Evolutionary conservation across 2,329 filamentous ascomycete genomes (phyloP).

Genomic region (Fusarium multiceps): DNA sequence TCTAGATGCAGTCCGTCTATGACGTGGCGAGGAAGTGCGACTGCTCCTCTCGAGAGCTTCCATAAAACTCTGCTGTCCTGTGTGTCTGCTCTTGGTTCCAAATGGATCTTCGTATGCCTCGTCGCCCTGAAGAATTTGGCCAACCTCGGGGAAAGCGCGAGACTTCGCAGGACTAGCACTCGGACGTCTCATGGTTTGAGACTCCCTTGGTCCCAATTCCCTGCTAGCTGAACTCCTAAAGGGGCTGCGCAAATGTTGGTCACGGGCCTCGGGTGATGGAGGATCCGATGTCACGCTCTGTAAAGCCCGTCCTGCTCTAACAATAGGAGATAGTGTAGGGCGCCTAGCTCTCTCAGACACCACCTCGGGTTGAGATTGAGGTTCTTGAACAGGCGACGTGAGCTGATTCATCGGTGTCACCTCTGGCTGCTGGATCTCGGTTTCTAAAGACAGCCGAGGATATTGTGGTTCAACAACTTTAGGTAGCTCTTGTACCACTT

Average conservation of each 20-base stretch:
- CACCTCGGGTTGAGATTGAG: constrained; percentile 48
- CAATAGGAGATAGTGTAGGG: constrained; percentile 66
- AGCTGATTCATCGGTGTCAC: constrained; percentile 53
- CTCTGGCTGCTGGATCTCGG: constrained; percentile 39
- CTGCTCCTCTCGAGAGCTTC: constrained; percentile 47
- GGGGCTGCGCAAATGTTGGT: constrained; percentile 65
- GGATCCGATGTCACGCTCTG: constrained; percentile 70
- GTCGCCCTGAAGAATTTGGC: constrained; percentile 22
- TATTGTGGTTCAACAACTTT: constrained; percentile 21
- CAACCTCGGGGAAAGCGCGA: constrained; percentile 21
- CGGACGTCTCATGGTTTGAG: constrained; percentile 38
- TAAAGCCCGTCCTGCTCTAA: constrained; percentile 66
- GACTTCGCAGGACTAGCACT: constrained; percentile 49
- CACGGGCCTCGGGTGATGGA: constrained; percentile 64
- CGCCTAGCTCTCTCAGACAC: constrained; percentile 50
- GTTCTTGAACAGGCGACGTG: constrained; percentile 53
- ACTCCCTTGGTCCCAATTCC: constrained; percentile 49
- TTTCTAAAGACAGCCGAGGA: constrained; percentile 20
- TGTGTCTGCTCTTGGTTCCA: constrained; percentile 39
- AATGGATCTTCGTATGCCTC: constrained; percentile 48
- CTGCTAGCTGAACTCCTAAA: constrained; percentile 59
- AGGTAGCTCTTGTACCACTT: constrained; percentile 15
- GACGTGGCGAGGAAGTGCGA: constrained; percentile 24
- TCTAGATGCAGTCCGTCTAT: constrained; percentile 31
- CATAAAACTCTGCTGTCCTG: constrained; percentile 50